These are phyloP conservation scores for Coemansia sp. DNA, from an alignment of 192 early-diverging fungal genomes.

Conservation along the genomic window DNA sequence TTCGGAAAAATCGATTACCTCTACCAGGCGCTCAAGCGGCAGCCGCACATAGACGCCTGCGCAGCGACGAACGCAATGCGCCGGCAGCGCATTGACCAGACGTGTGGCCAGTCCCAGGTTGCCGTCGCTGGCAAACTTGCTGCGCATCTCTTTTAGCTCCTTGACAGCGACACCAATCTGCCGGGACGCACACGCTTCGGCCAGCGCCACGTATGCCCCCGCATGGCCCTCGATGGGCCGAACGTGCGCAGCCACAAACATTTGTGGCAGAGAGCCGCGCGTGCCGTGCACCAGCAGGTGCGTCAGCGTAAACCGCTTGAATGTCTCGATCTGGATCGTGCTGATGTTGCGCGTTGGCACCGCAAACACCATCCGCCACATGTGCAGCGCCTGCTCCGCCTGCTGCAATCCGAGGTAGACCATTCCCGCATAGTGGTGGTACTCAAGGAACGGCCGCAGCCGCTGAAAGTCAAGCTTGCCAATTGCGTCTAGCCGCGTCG, in stretches of 20 bases:
- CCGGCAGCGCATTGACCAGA: constrained; percentile 20
- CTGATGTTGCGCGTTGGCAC: constrained; percentile 34
- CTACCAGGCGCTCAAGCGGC: constrained; percentile 16
- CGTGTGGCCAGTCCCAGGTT: constrained; percentile 23
- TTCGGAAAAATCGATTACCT: constrained; percentile 21
- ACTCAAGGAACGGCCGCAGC: constrained; percentile 33
- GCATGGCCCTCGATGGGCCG: constrained; percentile 25
- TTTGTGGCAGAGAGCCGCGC: constrained; percentile 21
- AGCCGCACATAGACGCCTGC: constrained; percentile 29
- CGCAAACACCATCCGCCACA: constrained; percentile 46
- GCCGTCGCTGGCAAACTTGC: constrained; percentile 10
- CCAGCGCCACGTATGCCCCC: constrained; percentile 16
- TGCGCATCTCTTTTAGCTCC: constrained; percentile 8
- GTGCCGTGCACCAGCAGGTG: constrained; percentile 9
- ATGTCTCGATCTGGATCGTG: constrained; percentile 33
- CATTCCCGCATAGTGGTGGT: constrained; percentile 43
- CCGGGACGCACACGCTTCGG: constrained; percentile 17
- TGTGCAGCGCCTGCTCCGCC: constrained; percentile 15
- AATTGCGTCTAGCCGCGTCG: constrained; percentile 24
- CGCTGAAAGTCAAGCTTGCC: constrained; percentile 13
- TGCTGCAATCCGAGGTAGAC: constrained; percentile 26
- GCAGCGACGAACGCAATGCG: constrained; percentile 23
- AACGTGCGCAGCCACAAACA: constrained; percentile 28
- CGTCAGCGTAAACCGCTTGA: constrained; percentile 33
- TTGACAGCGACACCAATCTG: constrained; percentile 11